A percentile compares a stretch with the other conserved stretches of the same genome.
Evolutionary conservation across 768 basidiomycete species (phyloP).

Genomic region (Suillus variegatus): DNA sequence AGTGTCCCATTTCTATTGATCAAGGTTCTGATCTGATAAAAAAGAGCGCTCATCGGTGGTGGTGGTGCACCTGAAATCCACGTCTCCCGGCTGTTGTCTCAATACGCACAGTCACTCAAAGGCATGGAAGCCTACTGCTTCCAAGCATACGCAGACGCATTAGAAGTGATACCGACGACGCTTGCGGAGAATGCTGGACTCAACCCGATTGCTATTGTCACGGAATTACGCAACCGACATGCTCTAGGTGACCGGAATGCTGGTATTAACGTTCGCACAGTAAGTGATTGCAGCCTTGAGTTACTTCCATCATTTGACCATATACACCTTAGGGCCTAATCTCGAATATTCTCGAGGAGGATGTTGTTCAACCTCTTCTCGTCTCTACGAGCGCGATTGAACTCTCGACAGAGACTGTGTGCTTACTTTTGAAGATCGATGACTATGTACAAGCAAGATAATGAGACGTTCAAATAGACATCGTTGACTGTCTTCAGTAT

Average conservation of each 20-base stretch:
- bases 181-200: constrained; percentile 98
- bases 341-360: constrained; percentile 96
- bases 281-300: constrained; percentile 34
- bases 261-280: constrained; percentile 98
- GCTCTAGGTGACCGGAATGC: constrained; percentile 93
- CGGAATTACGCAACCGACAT: constrained; percentile 95
- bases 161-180: constrained; percentile 97
- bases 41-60: constrained; percentile 88
- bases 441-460: constrained; percentile 85
- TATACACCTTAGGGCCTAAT: constrained; percentile 72
- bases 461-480: constrained; percentile 10
- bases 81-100: constrained; percentile 86
- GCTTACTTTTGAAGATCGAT: constrained; percentile 92
- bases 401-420: constrained; percentile 96
- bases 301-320: not conserved
- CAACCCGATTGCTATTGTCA: constrained; percentile 97
- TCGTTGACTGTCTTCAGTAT: not conserved
- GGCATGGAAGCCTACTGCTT: constrained; percentile 99
- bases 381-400: constrained; percentile 96
- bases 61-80: constrained; percentile 99
- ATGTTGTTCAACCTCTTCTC: constrained; percentile 93
- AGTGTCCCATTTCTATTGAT: not conserved
- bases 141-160: constrained; percentile 96
- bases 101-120: constrained; percentile 89
- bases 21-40: constrained; percentile 11